Evolutionary conservation across 768 basidiomycete species (phyloP).

Genomic region (Tephrocybe sp.): DNA sequence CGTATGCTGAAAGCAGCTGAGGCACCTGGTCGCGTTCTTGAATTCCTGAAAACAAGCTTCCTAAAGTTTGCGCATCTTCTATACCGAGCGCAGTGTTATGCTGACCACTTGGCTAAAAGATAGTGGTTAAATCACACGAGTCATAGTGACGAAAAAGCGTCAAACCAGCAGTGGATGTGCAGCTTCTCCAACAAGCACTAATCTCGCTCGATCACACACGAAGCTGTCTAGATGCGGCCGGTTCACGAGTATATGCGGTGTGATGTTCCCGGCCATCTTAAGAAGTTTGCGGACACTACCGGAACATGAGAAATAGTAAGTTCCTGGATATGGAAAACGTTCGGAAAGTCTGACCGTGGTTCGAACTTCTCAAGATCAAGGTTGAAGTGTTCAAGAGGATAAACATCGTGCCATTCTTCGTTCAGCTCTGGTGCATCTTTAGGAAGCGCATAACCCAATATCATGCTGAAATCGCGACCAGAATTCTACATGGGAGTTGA

Average conservation of each 20-base stretch:
- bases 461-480: conserved; percentile 27
- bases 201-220: conserved; percentile 46
- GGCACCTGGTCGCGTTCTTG: conserved; percentile 46
- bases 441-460: conserved; percentile 22
- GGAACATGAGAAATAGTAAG: not conserved
- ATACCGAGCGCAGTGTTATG: conserved; percentile 52
- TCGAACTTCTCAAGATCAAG: conserved; percentile 35
- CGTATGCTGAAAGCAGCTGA: conserved; percentile 51
- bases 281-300: conserved; percentile 35
- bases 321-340: not conserved
- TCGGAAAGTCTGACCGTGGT: conserved; percentile 27
- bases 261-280: conserved; percentile 25
- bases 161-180: conserved; percentile 55
- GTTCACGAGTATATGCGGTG: conserved; percentile 28
- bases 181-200: conserved; percentile 60
- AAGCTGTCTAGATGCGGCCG: conserved; percentile 42
- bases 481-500: conserved; percentile 20
- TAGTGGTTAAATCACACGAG: not conserved
- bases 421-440: conserved; percentile 21
- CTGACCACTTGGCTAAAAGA: conserved; percentile 50
- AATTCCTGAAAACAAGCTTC: conserved; percentile 57
- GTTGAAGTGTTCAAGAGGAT: conserved; percentile 31
- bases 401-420: conserved; percentile 31
- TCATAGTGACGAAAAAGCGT: not conserved
- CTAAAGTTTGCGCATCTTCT: conserved; percentile 64